A percentile compares a stretch with the other conserved stretches of the same genome.
Conservation (phyloP, 768 basidiomycete species). For the Boletellus sp. region DNA sequence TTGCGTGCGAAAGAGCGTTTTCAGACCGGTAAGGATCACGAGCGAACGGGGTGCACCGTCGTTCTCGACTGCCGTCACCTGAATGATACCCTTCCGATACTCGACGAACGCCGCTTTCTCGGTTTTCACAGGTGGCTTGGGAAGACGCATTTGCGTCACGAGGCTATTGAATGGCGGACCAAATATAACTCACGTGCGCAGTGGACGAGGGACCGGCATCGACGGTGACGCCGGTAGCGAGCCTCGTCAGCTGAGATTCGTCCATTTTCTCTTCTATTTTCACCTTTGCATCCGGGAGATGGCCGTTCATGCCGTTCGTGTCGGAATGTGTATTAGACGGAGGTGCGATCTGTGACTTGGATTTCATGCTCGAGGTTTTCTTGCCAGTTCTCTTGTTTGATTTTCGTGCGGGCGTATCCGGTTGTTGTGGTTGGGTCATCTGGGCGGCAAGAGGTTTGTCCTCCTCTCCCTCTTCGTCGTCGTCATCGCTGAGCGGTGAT, state of each 20-base stretch:
- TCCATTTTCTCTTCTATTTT: conserved; percentile 81
- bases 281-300: conserved; percentile 47
- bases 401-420: conserved; percentile 31
- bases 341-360: conserved; percentile 57
- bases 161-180: background rate
- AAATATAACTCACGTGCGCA: conserved; percentile 40
- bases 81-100: conserved; percentile 77
- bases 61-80: conserved; percentile 81
- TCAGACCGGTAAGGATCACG: conserved; percentile 89
- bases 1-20: conserved; percentile 95
- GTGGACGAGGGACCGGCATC: conserved; percentile 53
- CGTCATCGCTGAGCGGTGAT: conserved; percentile 47
- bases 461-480: conserved; percentile 48
- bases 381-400: conserved; percentile 48
- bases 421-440: conserved; percentile 30
- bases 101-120: conserved; percentile 82
- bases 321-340: conserved; percentile 38
- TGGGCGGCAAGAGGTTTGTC: conserved; percentile 54
- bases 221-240: conserved; percentile 78
- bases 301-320: conserved; percentile 42
- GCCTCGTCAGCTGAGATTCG: conserved; percentile 67
- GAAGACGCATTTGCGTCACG: conserved; percentile 8
- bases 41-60: conserved; percentile 71
- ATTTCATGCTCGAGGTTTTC: conserved; percentile 53
- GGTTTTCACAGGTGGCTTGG: conserved; percentile 50